Conservation (phyloP, 306 rosid genomes). For the Malus sylvestris region DNA sequence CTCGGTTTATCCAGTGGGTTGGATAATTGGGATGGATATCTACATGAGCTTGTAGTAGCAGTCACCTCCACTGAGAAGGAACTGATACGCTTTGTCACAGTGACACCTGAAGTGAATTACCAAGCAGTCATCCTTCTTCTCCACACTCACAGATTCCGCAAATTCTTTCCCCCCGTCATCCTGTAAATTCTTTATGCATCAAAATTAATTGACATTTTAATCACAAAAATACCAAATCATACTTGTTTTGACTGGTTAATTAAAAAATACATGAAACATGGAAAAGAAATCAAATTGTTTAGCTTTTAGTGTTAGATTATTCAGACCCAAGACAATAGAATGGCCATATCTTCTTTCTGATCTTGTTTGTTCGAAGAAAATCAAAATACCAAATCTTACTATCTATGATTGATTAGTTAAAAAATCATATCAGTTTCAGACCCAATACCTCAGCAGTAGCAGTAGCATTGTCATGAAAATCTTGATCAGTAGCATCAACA, state of each 20-base stretch:
- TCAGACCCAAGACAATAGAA: neutral
- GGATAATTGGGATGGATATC: neutral
- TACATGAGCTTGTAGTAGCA: constrained; percentile 58
- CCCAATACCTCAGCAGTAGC: neutral
- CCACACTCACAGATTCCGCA: constrained; percentile 48
- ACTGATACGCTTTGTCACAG: constrained; percentile 48
- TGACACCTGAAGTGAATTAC: constrained; percentile 45
- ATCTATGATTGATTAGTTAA: neutral
- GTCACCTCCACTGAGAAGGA: constrained; percentile 37
- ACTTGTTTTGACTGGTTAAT: neutral
- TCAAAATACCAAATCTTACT: too few relatives aligned
- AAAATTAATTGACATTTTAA: neutral
- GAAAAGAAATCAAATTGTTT: neutral
- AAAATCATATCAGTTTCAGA: neutral
- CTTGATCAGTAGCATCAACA: neutral
- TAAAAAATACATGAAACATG: neutral
- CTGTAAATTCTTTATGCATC: constrained; percentile 14
- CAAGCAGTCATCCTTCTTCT: constrained; percentile 34
- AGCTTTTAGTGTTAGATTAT: neutral
- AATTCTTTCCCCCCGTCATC: constrained; percentile 15
- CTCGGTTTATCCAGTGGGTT: neutral
- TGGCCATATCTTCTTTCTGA: neutral
- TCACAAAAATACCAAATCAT: neutral
- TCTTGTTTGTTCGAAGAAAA: neutral
- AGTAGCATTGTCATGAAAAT: neutral